phyloP scores from a whole-genome alignment of 106 monocot genomes.

The Platanthera zijinensis region DNA sequence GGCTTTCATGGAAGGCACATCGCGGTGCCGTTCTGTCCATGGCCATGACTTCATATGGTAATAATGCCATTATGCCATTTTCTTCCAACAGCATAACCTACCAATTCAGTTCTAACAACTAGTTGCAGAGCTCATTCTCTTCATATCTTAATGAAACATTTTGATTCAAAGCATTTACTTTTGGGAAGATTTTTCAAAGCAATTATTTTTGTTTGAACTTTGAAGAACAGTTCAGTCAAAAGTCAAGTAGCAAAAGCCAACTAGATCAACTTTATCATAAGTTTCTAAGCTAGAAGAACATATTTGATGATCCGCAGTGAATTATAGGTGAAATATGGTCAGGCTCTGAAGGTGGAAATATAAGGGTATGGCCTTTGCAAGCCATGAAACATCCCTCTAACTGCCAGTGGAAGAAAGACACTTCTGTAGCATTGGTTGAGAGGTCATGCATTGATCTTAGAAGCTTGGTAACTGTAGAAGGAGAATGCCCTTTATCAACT shows the following conservation, averaged over 20 bases:
- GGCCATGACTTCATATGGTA: conserved; percentile 72
- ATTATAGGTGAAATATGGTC: conserved; percentile 91
- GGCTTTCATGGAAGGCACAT: conserved; percentile 78
- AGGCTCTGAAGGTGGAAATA: conserved; percentile 73
- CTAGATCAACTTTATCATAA: too few species aligned
- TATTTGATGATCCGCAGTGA: background rate
- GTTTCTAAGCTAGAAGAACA: too few species aligned
- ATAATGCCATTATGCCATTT: background rate
- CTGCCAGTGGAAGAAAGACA: conserved; percentile 63
- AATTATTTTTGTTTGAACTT: too few species aligned
- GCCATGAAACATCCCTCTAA: conserved; percentile 68
- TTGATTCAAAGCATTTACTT: background rate
- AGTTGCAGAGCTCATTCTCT: background rate
- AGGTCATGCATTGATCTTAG: conserved; percentile 81
- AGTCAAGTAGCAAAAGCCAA: too few species aligned
- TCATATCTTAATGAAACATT: background rate
- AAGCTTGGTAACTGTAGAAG: conserved; percentile 53
- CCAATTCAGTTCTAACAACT: background rate
- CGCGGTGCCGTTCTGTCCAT: conserved; percentile 57
- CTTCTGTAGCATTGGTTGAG: conserved; percentile 57
- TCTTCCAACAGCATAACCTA: too few species aligned
- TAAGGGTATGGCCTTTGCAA: conserved; percentile 93
- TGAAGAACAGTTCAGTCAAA: too few species aligned
- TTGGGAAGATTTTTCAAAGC: too few species aligned
- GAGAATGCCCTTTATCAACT: conserved; percentile 61